Percentiles rank a stretch among this genome's conserved stretches.
Evolutionary conservation across 129 eudicot species (phyloP).

Genomic region (Arctium minus): DNA sequence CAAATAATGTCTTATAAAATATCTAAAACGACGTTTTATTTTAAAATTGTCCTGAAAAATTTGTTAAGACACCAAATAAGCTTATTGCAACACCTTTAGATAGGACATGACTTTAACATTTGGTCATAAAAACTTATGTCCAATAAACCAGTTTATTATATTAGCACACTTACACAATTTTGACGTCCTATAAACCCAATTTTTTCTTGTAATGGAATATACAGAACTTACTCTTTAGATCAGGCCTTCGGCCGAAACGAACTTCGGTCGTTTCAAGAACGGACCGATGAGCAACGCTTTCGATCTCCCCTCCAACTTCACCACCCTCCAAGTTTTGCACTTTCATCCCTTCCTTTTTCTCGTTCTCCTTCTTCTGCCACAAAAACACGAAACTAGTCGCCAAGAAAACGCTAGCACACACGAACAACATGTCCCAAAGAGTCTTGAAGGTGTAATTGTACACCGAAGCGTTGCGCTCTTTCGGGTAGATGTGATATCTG

Average conservation of each 20-base stretch:
- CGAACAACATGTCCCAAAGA: slow-evolving; percentile 52
- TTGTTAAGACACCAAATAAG: too few species aligned
- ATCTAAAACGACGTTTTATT: too few species aligned
- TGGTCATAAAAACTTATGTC: too few species aligned
- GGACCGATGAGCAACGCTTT: slow-evolving; percentile 58
- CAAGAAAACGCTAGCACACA: slow-evolving; percentile 41
- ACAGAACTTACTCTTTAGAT: slow-evolving; percentile 51
- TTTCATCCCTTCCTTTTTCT: slow-evolving; percentile 36
- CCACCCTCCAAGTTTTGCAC: slow-evolving; percentile 40
- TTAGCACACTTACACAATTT: too few species aligned
- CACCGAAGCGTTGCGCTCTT: slow-evolving; percentile 33
- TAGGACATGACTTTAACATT: too few species aligned
- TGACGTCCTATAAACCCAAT: too few species aligned
- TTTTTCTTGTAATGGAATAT: not conserved
- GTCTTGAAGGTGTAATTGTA: slow-evolving; percentile 45
- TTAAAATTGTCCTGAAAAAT: too few species aligned
- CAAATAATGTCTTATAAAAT: too few species aligned
- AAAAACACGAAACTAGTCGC: slow-evolving; percentile 41
- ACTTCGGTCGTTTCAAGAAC: slow-evolving; percentile 41
- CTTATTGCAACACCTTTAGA: too few species aligned
- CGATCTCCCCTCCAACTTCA: slow-evolving; percentile 46
- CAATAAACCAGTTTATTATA: too few species aligned
- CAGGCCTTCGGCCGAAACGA: slow-evolving; percentile 64
- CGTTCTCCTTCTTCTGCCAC: slow-evolving; percentile 46
- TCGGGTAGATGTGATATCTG: slow-evolving; percentile 56